phyloP scores from a whole-genome alignment of 169 alveolate genomes.

The Amoebophrya sp. region DNA sequence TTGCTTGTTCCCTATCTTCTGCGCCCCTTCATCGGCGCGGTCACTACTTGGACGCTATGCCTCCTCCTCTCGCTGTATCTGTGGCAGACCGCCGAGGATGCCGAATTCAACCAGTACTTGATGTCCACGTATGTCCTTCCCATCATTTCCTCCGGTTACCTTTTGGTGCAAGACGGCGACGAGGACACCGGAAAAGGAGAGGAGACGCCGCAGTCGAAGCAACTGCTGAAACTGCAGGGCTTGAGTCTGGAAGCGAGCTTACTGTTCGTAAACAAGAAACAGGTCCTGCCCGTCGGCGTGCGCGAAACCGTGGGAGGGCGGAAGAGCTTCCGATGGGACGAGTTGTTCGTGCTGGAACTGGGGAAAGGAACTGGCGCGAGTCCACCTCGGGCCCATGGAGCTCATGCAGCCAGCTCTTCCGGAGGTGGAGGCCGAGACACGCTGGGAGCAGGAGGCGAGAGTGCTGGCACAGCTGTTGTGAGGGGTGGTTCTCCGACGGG shows the following conservation, averaged over 20 bases:
- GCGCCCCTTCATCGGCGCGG: not conserved
- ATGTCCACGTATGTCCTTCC: not conserved
- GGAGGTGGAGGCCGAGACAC: too few relatives aligned
- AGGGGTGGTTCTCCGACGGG: too few relatives aligned
- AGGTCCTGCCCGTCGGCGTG: not conserved
- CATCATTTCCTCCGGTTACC: not conserved
- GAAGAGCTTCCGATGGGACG: not conserved
- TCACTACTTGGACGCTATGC: not conserved
- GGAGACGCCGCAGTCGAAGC: not conserved
- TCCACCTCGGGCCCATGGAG: too few relatives aligned
- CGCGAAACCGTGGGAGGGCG: not conserved
- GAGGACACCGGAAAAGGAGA: not conserved
- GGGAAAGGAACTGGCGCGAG: too few relatives aligned
- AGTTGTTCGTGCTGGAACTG: not conserved
- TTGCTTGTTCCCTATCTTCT: too few relatives aligned
- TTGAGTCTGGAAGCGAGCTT: not conserved
- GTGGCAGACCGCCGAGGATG: not conserved
- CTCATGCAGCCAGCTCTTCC: too few relatives aligned
- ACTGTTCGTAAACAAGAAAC: not conserved
- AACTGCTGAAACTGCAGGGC: not conserved
- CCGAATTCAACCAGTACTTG: not conserved
- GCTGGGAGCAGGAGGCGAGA: too few relatives aligned
- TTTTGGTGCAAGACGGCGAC: not conserved
- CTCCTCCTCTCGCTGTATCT: not conserved
- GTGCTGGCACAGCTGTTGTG: too few relatives aligned